Base-by-base conservation (phyloP, 2,329 filamentous ascomycete species). In the Aspergillus oerlinghausenensis region DNA sequence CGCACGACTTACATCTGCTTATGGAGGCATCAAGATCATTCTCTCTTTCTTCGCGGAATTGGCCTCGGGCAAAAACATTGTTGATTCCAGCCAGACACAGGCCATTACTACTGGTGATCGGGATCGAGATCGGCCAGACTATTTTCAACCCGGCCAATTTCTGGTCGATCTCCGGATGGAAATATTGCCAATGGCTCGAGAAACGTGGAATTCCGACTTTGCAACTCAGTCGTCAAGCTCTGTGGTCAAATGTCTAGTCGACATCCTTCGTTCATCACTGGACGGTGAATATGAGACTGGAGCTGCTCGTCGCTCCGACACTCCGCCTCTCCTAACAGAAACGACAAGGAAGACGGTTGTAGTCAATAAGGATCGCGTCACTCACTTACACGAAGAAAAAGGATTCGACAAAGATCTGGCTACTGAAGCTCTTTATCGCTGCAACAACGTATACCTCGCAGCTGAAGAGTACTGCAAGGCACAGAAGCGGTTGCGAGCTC, bases 151-250 rank as follows among this genome's bases (percentile, higher is more conserved):
- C 14, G 80, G 84, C 1, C 93, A 97, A 65, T 88, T 97, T 55
- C 78, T 97, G 14, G 86, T 97, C 5, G 93, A 97, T 70, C 76
- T 97, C 45, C 88, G 94, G 45, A 85, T 89, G 75, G 84, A 87
- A 26, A 84, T 97, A 26, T 77, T 97, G 14, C 90, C 92, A 0
- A 84, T 88, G 49, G 82, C 94, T 43, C 83, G 84, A 55, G 82
- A 87, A 49, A 82, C 97, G 28, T 99, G 94, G 95, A 86, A 90
- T 63, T 95, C 92, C 1, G 80, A 85, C 26, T 84, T 96, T 50
- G 84, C 94, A 19, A 91, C 96, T 64, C 92, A 90, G 65, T 84
- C 91, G 1, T 86, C 89, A 3, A 87, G 86, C 25, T 82, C 86
- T 23, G 88, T 92, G 45, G 84, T 94, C 19, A 89, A 90, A 64